Conservation (phyloP, 2,329 filamentous ascomycete genomes). For the Atkinsonella hypoxylon region DNA sequence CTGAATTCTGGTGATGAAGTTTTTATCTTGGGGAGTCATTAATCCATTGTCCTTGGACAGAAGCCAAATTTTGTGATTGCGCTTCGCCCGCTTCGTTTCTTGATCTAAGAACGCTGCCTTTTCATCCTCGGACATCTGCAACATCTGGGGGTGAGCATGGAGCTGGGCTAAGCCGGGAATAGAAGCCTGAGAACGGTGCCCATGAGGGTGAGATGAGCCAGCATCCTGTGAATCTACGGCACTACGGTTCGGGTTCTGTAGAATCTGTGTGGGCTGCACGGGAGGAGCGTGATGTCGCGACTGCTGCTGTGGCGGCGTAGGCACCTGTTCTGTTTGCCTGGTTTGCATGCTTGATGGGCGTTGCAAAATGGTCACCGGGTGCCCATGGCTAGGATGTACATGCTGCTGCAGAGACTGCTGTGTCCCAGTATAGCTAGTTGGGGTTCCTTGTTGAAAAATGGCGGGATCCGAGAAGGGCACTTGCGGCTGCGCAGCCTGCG, state of each 20-base stretch:
- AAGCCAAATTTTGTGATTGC: slow-evolving; percentile 95
- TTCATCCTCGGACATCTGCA: slow-evolving; percentile 72
- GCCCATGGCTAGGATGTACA: slow-evolving; percentile 26
- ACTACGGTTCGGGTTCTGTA: slow-evolving; percentile 66
- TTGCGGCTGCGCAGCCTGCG: slow-evolving; percentile 23
- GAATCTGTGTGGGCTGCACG: slow-evolving; percentile 57
- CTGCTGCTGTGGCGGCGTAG: slow-evolving; percentile 12
- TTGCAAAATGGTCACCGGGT: slow-evolving; percentile 44
- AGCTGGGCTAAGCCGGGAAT: slow-evolving; percentile 20
- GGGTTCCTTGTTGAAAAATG: slow-evolving; percentile 15
- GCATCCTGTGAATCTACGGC: slow-evolving; percentile 33
- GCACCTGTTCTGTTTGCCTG: slow-evolving; percentile 13
- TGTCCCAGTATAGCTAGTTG: slow-evolving; percentile 13
- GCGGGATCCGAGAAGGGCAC: slow-evolving; percentile 22
- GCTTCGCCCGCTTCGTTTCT: slow-evolving; percentile 88
- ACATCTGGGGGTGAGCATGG: slow-evolving; percentile 32
- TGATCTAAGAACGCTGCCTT: slow-evolving; percentile 75
- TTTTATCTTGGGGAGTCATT: slow-evolving; percentile 99
- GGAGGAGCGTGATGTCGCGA: slow-evolving; percentile 25
- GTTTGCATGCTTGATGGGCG: slow-evolving; percentile 33
- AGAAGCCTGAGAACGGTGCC: slow-evolving; percentile 41
- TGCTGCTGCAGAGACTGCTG: slow-evolving; percentile 12
- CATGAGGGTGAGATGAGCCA: slow-evolving; percentile 24
- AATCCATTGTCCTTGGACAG: slow-evolving; percentile 89
- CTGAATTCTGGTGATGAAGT: slow-evolving; percentile 96